Evolutionary conservation across 202 grass and related monocot species (phyloP), one percentile per base, ranked within the genome.

Genomic region (Setaria italica): DNA sequence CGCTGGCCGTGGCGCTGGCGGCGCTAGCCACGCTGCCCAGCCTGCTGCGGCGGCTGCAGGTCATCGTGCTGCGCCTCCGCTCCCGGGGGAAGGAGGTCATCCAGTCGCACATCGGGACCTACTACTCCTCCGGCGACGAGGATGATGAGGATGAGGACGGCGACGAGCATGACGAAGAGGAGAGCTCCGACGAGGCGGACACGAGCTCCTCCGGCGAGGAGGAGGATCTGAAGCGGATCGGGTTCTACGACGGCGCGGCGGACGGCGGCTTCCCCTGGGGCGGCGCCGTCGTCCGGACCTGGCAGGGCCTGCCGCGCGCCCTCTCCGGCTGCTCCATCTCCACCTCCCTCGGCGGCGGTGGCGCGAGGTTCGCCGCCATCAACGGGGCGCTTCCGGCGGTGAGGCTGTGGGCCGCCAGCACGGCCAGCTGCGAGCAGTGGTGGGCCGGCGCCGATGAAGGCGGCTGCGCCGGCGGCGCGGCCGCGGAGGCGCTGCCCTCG

Each of bases 11-110:
- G 0, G 89, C 65, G 35, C 72, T 91, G 30, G 89, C 89, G 8
- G 89, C 89, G 56, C 81, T 91, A 1, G 89, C 89, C 5, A 88
- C 89, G 82, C 82, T 91, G 81, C 89, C 89, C 16, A 88, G 89
- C 77, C 72, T 91, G 71, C 48, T 91, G 39, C 71, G 85, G 0
- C 67, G 82, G 8, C 85, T 88, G 48, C 89, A 87, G 85, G 63
- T 80, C 60, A 86, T 91, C 72, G 83, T 88, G 81, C 82, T 91
- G 5, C 89, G 89, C 48, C 85, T 88, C 57, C 89, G 89, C 0
- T 88, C 85, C 1, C 82, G 85, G 47, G 85, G 89, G 1, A 91
- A 82, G 89, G 85, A 87, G 85, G 89, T 63, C 85, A 87, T 90
- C 20, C 86, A 86, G 20, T 87, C 81, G 1, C 89, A 90, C 85